phyloP scores from a whole-genome alignment of 495 filamentous ascomycete species.

The Letharia columbiana region DNA sequence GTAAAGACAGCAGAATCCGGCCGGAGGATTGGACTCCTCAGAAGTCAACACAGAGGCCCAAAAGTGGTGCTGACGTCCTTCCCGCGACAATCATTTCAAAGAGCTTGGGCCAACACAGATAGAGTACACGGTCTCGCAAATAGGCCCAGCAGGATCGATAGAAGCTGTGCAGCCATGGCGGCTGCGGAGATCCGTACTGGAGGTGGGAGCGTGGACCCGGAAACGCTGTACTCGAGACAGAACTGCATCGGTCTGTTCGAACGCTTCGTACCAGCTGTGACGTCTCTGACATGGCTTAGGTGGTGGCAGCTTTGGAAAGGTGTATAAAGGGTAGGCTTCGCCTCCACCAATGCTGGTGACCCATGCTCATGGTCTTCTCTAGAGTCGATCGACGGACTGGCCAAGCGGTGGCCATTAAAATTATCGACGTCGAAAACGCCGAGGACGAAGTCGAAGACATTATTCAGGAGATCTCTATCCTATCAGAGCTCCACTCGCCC shows the following conservation, averaged over 20 bases:
- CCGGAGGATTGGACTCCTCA: background rate
- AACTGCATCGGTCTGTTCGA: slow-evolving; percentile 73
- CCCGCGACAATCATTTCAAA: background rate
- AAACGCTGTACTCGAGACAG: slow-evolving; percentile 85
- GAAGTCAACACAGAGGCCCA: background rate
- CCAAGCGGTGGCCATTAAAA: slow-evolving; percentile 84
- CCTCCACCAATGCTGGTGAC: background rate
- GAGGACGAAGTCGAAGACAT: slow-evolving; percentile 99
- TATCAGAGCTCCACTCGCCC: slow-evolving; percentile 86
- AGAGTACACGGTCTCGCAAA: background rate
- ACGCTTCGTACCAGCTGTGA: background rate
- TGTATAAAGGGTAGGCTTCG: slow-evolving; percentile 76
- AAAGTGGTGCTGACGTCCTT: background rate
- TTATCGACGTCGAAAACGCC: slow-evolving; percentile 96
- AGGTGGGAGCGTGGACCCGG: slow-evolving; percentile 54
- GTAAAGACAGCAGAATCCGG: background rate
- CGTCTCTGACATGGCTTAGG: slow-evolving; percentile 31
- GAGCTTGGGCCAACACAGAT: slow-evolving; percentile 4
- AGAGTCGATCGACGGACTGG: slow-evolving; percentile 81
- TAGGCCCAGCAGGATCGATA: background rate
- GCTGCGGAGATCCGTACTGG: slow-evolving; percentile 5
- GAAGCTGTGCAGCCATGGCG: slow-evolving; percentile 6
- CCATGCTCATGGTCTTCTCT: slow-evolving; percentile 28
- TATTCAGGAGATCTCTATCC: slow-evolving; percentile 93
- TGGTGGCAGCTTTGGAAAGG: slow-evolving; percentile 90